Base-by-base conservation (phyloP, 1,284 basidiomycete genomes). In the Irpex lacteus region DNA sequence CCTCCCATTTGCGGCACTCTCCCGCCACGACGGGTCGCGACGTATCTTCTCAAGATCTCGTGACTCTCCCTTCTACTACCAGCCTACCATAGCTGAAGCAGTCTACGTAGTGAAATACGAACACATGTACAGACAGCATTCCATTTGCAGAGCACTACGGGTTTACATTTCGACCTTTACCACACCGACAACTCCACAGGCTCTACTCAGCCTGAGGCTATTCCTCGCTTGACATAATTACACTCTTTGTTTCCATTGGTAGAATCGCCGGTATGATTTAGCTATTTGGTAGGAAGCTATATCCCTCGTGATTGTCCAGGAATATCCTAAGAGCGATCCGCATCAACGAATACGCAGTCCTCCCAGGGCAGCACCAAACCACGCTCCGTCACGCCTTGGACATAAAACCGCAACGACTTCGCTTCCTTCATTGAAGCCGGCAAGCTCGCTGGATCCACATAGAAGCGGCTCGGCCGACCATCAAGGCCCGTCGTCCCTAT, bases 401-500 rank as follows among this genome's bases (percentile, higher is more conserved):
- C 76, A 66, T 81, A 86, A 67, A 87, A 86, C 59, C 85, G 76
- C 1, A 81, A 72, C 1, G 73, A 75, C 40, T 62, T 68, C 34
- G 70, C 70, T 11, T 63, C 68, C 4, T 64, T 66, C 2, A 75
- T 62, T 1, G 47, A 64, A 0, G 68, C 55, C 11, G 82, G 78
- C 37, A 86, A 63, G 49, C 74, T 79, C 4, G 75, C 74, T 8
- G 69, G 70, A 34, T 82, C 78, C 18, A 88, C 75, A 19, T 73
- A 75, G 68, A 90, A 86, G 52, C 76, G 74, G 49, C 81, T 78
- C 61, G 71, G 77, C 47, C 73, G 72, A 4, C 87, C 87, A 62
- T 82, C 81, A 62, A 81, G 75, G 2, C 88, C 88, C 0, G 85
- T 88, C 7, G 89, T 90, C 0, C 90, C 89, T 21, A 91, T 75